Percentiles rank a stretch among this genome's conserved stretches.
Conservation (phyloP, 768 basidiomycete genomes). For the Termitomyces sp. region DNA sequence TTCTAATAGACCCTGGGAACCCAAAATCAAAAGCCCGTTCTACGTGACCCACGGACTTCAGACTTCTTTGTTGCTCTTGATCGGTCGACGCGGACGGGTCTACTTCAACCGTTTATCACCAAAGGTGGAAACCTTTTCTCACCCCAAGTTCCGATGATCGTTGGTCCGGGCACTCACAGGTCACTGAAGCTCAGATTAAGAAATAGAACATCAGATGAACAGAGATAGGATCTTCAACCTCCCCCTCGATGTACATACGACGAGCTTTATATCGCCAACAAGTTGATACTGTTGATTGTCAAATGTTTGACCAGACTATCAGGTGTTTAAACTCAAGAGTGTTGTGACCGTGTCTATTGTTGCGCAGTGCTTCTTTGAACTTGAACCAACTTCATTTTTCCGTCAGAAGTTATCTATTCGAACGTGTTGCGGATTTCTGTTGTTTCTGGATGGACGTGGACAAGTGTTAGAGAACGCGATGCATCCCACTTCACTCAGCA, state of each 20-base stretch:
- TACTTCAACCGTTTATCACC: neutral
- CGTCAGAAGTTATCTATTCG: too few species aligned
- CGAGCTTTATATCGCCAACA: neutral
- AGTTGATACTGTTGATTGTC: neutral
- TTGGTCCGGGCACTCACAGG: neutral
- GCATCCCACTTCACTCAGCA: too few species aligned
- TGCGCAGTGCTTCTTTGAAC: neutral
- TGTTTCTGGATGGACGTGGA: too few species aligned
- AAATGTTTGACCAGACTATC: neutral
- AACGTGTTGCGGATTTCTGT: too few species aligned
- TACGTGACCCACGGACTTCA: neutral
- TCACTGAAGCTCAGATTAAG: neutral
- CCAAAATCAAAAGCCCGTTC: neutral
- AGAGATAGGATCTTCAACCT: neutral
- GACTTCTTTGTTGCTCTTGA: neutral
- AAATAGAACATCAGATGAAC: neutral
- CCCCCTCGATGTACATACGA: neutral
- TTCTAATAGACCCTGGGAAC: conserved; percentile 6
- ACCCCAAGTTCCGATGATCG: too few species aligned
- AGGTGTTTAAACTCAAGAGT: neutral
- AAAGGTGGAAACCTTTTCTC: neutral
- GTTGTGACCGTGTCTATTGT: too few species aligned
- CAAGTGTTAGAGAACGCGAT: too few species aligned
- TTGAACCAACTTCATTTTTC: neutral
- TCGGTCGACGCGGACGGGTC: neutral